These are phyloP conservation scores for Salicornia ramosissima DNA, from an alignment of 148 eudicot genomes.

Conservation along the genomic window DNA sequence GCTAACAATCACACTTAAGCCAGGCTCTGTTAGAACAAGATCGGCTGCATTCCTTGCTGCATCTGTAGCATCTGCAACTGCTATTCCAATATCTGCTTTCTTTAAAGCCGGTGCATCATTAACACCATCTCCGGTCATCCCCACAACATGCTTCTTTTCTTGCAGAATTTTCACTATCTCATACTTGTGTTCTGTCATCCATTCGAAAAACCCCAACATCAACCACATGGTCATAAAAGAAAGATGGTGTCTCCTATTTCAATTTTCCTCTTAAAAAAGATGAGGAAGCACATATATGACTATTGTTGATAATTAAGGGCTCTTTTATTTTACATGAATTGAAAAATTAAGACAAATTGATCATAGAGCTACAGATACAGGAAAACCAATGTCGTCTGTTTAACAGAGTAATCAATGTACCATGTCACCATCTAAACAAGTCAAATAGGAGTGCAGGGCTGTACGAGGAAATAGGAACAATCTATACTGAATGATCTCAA, in stretches of 20 bases:
- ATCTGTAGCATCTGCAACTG: constrained; percentile 71
- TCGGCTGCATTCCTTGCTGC: constrained; percentile 75
- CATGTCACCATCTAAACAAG: too few species aligned
- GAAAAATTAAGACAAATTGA: too few species aligned
- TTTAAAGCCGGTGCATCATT: constrained; percentile 74
- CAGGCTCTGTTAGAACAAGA: constrained; percentile 69
- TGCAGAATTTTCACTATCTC: constrained; percentile 65
- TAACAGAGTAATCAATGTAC: background rate
- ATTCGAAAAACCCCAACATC: constrained; percentile 5
- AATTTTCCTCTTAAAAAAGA: background rate
- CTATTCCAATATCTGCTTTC: constrained; percentile 77
- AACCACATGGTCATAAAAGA: constrained; percentile 13
- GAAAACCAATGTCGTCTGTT: background rate
- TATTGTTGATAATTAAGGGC: background rate
- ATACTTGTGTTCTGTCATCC: constrained; percentile 53
- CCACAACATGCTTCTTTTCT: constrained; percentile 61
- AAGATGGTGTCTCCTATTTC: background rate
- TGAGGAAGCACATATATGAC: background rate
- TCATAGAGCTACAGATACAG: background rate
- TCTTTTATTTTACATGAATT: too few species aligned
- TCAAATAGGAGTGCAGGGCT: too few species aligned
- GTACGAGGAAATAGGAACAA: too few species aligned
- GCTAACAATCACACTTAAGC: constrained; percentile 64
- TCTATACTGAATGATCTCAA: too few species aligned
- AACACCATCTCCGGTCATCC: constrained; percentile 79